phyloP scores from a whole-genome alignment of 1,139 yeast genomes.

The Hyphopichia burtonii region DNA sequence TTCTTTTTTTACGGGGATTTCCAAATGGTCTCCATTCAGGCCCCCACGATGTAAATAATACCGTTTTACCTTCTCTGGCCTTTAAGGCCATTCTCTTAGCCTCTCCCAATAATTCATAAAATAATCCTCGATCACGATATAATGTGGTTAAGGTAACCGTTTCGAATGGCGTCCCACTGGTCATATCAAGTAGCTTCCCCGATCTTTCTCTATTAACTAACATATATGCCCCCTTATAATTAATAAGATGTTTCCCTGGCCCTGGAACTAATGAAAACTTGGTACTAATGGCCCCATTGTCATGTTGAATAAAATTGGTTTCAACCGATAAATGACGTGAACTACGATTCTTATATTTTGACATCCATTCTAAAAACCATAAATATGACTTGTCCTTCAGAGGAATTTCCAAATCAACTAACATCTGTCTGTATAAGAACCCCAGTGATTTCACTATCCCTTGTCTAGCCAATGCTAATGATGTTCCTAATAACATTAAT shows the following conservation, averaged over 20 bases:
- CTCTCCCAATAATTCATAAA: conserved; percentile 72
- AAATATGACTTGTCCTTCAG: conserved; percentile 89
- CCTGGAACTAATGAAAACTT: conserved; percentile 95
- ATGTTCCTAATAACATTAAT: conserved; percentile 88
- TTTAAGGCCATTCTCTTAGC: conserved; percentile 83
- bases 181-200: conserved; percentile 83
- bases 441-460: conserved; percentile 64
- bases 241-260: conserved; percentile 88
- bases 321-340: conserved; percentile 90
- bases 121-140: conserved; percentile 73
- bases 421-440: conserved; percentile 73
- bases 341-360: conserved; percentile 67
- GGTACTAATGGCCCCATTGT: conserved; percentile 87
- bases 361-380: conserved; percentile 98
- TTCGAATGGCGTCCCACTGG: conserved; percentile 92
- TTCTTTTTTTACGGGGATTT: conserved; percentile 85
- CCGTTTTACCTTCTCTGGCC: conserved; percentile 91
- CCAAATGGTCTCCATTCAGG: conserved; percentile 99
- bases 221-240: conserved; percentile 86
- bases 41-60: conserved; percentile 91
- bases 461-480: conserved; percentile 73
- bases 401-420: conserved; percentile 92
- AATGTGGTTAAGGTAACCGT: conserved; percentile 90
- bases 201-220: conserved; percentile 87
- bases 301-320: conserved; percentile 84